Evolutionary conservation across 148 eudicot genomes (phyloP), one percentile per base, ranked within the genome.

Genomic region (Nyssa sinensis): DNA sequence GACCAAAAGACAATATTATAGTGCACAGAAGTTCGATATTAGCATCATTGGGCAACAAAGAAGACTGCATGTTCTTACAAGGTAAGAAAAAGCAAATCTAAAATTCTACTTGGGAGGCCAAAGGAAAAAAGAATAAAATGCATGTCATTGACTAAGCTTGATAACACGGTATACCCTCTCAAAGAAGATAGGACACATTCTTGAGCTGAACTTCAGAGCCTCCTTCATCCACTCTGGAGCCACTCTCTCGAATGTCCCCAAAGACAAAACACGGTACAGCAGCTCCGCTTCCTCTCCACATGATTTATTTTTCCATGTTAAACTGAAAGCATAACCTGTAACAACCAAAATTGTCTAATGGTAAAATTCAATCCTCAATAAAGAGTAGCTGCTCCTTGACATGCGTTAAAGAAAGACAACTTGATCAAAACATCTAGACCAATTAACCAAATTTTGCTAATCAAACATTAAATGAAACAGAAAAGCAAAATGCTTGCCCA

Each of bases 181-280:
- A 61, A 92, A 90, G 83, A 92, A 92, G 72, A 84, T 0, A 3
- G 93, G 85, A 79, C 91, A 86, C 93, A 90, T 90, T 31, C 49
- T 80, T 24, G 66, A 31, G 74, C 86, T 84, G 64, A 93, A 89
- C 64, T 79, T 74, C 32, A 91, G 60, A 4, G 37, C 80, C 49
- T 91, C 96, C 75, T 70, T 84, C 96, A 93, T 93, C 91, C 92
- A 93, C 55, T 89, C 98, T 0, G 88, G 98, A 6, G 92, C 96
- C 37, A 93, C 86, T 61, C 77, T 86, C 55, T 81, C 87, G 37
- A 91, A 82, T 11, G 90, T 85, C 49, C 98, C 98, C 69, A 93
- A 55, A 0, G 98, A 87, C 70, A 79, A 68, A 21, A 84, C 88
- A 27, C 75, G 81, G 73, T 89, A 89, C 62, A 86, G 63, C 66